Percentiles rank a stretch among this genome's conserved stretches.
These are phyloP conservation scores for Cordyceps javanica DNA, from an alignment of 2,329 filamentous ascomycete species.

Conservation along the genomic window DNA sequence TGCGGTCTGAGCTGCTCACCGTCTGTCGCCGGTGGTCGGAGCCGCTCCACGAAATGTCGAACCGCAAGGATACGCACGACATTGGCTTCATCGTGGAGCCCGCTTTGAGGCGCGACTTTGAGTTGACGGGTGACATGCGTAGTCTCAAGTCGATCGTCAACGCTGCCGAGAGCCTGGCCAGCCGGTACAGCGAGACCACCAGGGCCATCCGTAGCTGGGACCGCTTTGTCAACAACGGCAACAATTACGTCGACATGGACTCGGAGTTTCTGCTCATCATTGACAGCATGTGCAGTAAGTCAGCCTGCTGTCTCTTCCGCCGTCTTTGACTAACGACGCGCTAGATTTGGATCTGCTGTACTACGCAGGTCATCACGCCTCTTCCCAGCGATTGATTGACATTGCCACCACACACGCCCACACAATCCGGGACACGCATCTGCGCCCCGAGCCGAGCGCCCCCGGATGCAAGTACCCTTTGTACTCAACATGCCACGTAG, in stretches of 20 bases:
- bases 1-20: constrained; percentile 14
- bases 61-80: constrained; percentile 46
- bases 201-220: constrained; percentile 46
- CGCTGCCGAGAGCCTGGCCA: constrained; percentile 38
- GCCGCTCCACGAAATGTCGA: constrained; percentile 31
- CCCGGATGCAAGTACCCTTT: constrained; percentile 2
- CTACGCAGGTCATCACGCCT: constrained; percentile 30
- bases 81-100: constrained; percentile 49
- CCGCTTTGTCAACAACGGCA: constrained; percentile 24
- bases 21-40: constrained; percentile 26
- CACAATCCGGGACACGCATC: constrained; percentile 32
- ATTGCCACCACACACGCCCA: constrained; percentile 34
- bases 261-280: constrained; percentile 34
- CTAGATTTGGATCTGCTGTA: constrained; percentile 30
- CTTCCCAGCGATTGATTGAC: constrained; percentile 22
- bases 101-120: constrained; percentile 39
- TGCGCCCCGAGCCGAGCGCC: constrained; percentile 25
- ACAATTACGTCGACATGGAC: constrained; percentile 22
- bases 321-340: neutral
- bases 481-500: constrained; percentile 35
- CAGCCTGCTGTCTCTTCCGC: too few relatives aligned
- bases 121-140: constrained; percentile 33
- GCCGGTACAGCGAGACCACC: constrained; percentile 33
- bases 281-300: constrained; percentile 32
- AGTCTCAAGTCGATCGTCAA: constrained; percentile 34